Percentiles rank a stretch among this genome's conserved stretches.
phyloP scores from a whole-genome alignment of 441 rosid genomes.

The Gossypium aridum region DNA sequence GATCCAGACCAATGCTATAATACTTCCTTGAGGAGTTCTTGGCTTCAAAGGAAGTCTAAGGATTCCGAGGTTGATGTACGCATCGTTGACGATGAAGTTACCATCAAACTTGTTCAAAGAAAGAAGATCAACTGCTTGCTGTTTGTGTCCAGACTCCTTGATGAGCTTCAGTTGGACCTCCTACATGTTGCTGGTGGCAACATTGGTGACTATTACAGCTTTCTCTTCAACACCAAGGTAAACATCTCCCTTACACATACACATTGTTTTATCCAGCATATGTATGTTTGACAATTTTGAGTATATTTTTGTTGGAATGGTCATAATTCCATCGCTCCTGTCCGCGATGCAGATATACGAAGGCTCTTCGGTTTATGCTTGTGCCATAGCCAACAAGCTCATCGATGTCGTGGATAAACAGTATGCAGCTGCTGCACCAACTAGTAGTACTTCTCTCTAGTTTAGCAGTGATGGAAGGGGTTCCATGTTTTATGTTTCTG shows the following conservation, averaged over 20 bases:
- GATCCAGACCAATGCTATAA: conserved; percentile 47
- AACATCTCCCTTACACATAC: not conserved
- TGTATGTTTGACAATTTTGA: not conserved
- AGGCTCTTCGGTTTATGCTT: conserved; percentile 53
- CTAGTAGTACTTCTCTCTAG: conserved; percentile 20
- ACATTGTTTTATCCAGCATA: not conserved
- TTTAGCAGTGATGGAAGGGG: not conserved
- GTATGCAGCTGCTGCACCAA: conserved; percentile 32
- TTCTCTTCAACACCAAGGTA: conserved; percentile 85
- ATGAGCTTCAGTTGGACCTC: conserved; percentile 77
- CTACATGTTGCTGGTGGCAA: conserved; percentile 89
- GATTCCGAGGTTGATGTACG: conserved; percentile 84
- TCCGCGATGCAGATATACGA: conserved; percentile 40
- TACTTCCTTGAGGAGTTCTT: conserved; percentile 61
- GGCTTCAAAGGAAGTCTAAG: conserved; percentile 79
- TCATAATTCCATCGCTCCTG: not conserved
- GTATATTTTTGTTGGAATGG: not conserved
- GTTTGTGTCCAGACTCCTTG: conserved; percentile 63
- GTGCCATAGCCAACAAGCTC: conserved; percentile 55
- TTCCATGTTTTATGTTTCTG: not conserved
- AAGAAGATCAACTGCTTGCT: conserved; percentile 82
- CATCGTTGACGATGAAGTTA: conserved; percentile 80
- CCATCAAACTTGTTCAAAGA: conserved; percentile 73
- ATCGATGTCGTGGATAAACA: conserved; percentile 49
- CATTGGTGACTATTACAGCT: conserved; percentile 74